A percentile compares a stretch with the other conserved stretches of the same genome.
Evolutionary conservation across 352 stramenopile genomes (phyloP).

Genomic region (Lagenidium giganteum): DNA sequence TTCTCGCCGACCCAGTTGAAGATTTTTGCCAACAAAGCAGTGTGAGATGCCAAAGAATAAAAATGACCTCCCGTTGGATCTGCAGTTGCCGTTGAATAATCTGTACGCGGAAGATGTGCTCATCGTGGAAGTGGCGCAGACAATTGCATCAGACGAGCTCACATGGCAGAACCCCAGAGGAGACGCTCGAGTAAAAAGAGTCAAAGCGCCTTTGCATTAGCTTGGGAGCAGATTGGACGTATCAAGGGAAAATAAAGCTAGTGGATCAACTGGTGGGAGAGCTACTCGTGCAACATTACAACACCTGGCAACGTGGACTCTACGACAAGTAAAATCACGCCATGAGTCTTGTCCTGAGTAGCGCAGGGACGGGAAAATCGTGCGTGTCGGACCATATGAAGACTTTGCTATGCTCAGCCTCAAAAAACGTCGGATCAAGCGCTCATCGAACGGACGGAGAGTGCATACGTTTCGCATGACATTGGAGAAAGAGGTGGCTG

Average conservation of each 20-base stretch:
- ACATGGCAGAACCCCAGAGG: too few species aligned
- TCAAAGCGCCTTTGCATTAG: conserved; percentile 5
- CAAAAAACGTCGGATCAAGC: conserved; percentile 6
- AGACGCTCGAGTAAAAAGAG: too few species aligned
- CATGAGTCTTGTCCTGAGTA: conserved; percentile 7
- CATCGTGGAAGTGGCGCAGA: too few species aligned
- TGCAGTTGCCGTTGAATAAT: too few species aligned
- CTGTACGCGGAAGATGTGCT: too few species aligned
- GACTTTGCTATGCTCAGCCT: too few species aligned
- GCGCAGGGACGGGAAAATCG: conserved; percentile 12
- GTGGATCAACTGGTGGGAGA: conserved; percentile 3
- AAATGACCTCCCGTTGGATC: too few species aligned
- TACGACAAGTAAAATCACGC: conserved; percentile 13
- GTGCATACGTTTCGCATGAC: conserved; percentile 8
- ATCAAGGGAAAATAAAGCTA: conserved; percentile 5
- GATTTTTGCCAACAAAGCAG: too few species aligned
- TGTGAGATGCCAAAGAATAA: too few species aligned
- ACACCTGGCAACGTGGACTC: conserved; percentile 3
- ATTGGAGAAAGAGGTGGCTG: background rate
- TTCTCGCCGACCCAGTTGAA: too few species aligned
- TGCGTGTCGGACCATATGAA: too few species aligned
- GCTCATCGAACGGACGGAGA: conserved; percentile 9
- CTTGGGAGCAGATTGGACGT: conserved; percentile 4
- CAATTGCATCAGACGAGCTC: too few species aligned
- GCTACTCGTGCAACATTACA: conserved; percentile 7